Evolutionary conservation across 352 stramenopile species (phyloP), one percentile per base, ranked within the genome.

Genomic region (Albugo candida): DNA sequence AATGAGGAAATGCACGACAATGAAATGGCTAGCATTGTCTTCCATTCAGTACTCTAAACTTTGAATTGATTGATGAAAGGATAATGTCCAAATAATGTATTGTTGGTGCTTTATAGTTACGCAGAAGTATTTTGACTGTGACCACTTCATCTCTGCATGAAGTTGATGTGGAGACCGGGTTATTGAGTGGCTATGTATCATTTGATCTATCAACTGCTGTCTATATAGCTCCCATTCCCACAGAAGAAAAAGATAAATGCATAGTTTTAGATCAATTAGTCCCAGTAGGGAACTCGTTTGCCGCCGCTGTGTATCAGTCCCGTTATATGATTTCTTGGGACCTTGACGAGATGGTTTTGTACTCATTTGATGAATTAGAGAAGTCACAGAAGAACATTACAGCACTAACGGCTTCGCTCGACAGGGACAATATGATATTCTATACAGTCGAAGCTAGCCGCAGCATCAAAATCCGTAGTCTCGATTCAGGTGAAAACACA

Each of bases 371-470:
- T 2, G 72, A 88, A 35, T 47, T 82, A 5, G 70, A 83, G 19
- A 79, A 79, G 44, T 48, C 68, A 19, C 65, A 72, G 20, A 79
- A 81, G 59, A 59, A 64, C 21, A 70, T 83, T 44, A 60, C 54
- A 3, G 63, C 64, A 5, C 48, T 83, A 37, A 57, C 71, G 5
- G 68, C 52, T 1, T 85, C 76, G 20, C 54, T 80, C 12, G 79
- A 65, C 45, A 52, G 45, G n/a, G 58, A 75, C 39, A 60, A 63
- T 10, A 83, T 67, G 63, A 20, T 89, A 18, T 86, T 86, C 45
- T 89, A 81, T 53, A 59, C 60, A 39, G 60, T 66, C 19, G 76
- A 89, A 47, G 76, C 67, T 6, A 85, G 73, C 59, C 71, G 78
- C 41, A 86, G 65, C 54, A 71, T 89, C 43, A 73, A 74, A 24